Percentiles rank a stretch among this genome's conserved stretches.
phyloP scores from a whole-genome alignment of 1,284 basidiomycete species.

The Apiotrichum veenhuisii region DNA sequence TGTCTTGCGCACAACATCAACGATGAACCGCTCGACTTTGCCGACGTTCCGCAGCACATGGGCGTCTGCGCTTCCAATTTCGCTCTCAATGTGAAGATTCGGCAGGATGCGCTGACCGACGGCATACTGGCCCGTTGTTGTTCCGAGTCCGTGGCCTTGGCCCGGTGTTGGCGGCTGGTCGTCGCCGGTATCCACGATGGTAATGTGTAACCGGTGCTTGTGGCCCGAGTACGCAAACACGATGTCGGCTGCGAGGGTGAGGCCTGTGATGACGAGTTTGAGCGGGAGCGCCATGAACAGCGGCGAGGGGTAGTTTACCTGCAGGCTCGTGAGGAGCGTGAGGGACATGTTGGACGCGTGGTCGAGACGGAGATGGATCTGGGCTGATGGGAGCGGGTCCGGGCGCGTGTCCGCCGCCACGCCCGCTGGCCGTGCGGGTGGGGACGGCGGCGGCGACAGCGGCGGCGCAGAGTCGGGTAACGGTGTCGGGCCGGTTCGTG shows the following conservation, averaged over 20 bases:
- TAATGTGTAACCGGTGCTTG: slow-evolving; percentile 72
- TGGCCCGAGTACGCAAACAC: slow-evolving; percentile 87
- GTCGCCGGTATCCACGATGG: slow-evolving; percentile 67
- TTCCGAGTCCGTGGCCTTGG: not conserved
- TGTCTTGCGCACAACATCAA: slow-evolving; percentile 89
- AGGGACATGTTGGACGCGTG: slow-evolving; percentile 52
- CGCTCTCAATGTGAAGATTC: slow-evolving; percentile 88
- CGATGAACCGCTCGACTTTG: slow-evolving; percentile 91
- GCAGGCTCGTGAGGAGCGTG: slow-evolving; percentile 82
- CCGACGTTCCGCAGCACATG: slow-evolving; percentile 96
- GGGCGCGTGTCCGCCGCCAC: slow-evolving; percentile 15
- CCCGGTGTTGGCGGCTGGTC: slow-evolving; percentile 9
- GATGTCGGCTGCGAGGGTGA: slow-evolving; percentile 80
- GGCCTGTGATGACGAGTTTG: slow-evolving; percentile 79
- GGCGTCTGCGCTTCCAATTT: slow-evolving; percentile 93
- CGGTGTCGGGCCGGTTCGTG: not conserved
- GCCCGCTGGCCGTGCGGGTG: slow-evolving; percentile 29
- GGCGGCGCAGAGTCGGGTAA: not conserved
- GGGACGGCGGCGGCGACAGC: slow-evolving; percentile 23
- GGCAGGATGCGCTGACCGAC: slow-evolving; percentile 83
- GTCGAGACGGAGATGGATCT: slow-evolving; percentile 50
- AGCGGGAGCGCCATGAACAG: slow-evolving; percentile 96
- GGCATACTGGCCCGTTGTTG: slow-evolving; percentile 44
- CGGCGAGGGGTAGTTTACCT: slow-evolving; percentile 92
- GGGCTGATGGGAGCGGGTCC: slow-evolving; percentile 45